Conservation (phyloP, 129 eudicot genomes). For the Flaveria ramosissima region DNA sequence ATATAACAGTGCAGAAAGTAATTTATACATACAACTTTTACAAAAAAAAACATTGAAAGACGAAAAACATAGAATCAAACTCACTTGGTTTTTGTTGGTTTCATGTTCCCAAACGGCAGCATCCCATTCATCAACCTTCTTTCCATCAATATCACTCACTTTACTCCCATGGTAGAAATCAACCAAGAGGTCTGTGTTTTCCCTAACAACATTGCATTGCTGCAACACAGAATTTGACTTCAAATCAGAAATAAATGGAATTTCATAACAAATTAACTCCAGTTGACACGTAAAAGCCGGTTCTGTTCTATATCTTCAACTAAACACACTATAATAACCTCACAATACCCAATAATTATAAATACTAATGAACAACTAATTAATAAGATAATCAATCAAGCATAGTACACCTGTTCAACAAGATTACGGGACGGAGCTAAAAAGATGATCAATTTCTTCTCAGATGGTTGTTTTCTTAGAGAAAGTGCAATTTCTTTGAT, state of each 20-base stretch:
- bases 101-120: slow-evolving; percentile 62
- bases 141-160: slow-evolving; percentile 26
- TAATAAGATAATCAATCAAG: background rate
- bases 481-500: slow-evolving; percentile 51
- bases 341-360: background rate
- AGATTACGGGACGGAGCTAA: slow-evolving; percentile 79
- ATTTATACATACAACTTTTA: background rate
- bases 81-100: slow-evolving; percentile 50
- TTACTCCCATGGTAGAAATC: slow-evolving; percentile 65
- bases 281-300: background rate
- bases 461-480: slow-evolving; percentile 22
- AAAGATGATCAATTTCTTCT: slow-evolving; percentile 53
- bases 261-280: background rate
- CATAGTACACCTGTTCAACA: slow-evolving; percentile 54
- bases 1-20: slow-evolving; percentile 10
- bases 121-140: slow-evolving; percentile 71
- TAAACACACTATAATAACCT: background rate
- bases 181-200: slow-evolving; percentile 55
- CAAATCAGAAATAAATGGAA: background rate
- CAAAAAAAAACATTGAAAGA: background rate
- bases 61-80: slow-evolving; percentile 23
- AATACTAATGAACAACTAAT: background rate
- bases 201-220: slow-evolving; percentile 60
- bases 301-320: background rate
- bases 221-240: slow-evolving; percentile 36